Percentiles rank a stretch among this genome's conserved stretches.
phyloP scores from a whole-genome alignment of 352 stramenopile genomes.

The Globisporangium middletonii region DNA sequence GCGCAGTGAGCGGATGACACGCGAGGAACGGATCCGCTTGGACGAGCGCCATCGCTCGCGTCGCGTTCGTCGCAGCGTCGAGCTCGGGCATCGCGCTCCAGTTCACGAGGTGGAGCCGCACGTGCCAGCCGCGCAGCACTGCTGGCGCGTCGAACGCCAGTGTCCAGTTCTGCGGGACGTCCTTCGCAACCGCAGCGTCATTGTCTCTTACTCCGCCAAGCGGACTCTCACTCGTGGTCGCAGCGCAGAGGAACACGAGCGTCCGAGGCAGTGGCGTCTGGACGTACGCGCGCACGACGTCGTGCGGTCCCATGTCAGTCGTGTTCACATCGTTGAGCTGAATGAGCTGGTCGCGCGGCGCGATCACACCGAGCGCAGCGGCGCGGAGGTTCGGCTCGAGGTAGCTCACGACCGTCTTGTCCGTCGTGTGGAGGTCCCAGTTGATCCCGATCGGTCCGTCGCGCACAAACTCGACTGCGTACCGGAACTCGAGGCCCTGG shows the following conservation, averaged over 20 bases:
- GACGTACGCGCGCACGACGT: constrained; percentile 53
- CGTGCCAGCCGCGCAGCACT: constrained; percentile 40
- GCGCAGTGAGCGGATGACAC: constrained; percentile 20
- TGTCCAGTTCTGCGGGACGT: constrained; percentile 41
- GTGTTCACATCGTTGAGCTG: constrained; percentile 64
- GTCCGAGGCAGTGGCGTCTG: constrained; percentile 31
- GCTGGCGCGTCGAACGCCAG: constrained; percentile 36
- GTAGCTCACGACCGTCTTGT: constrained; percentile 51
- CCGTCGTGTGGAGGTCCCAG: constrained; percentile 51
- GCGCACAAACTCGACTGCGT: constrained; percentile 50
- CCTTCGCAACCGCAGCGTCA: not conserved
- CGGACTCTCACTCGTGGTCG: constrained; percentile 9
- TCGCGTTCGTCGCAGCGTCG: constrained; percentile 6
- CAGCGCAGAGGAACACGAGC: constrained; percentile 40
- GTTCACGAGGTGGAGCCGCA: constrained; percentile 46
- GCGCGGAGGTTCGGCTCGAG: constrained; percentile 48
- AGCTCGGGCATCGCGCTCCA: constrained; percentile 42
- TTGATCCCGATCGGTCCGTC: constrained; percentile 59
- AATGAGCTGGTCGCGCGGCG: constrained; percentile 50
- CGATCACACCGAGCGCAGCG: constrained; percentile 41
- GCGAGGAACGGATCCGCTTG: constrained; percentile 34
- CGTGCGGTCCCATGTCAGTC: constrained; percentile 35
- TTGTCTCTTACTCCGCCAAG: not conserved
- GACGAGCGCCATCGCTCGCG: constrained; percentile 18
- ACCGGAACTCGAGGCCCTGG: constrained; percentile 56